Conservation (phyloP, 2,329 filamentous ascomycete genomes). For the Alternaria panax region DNA sequence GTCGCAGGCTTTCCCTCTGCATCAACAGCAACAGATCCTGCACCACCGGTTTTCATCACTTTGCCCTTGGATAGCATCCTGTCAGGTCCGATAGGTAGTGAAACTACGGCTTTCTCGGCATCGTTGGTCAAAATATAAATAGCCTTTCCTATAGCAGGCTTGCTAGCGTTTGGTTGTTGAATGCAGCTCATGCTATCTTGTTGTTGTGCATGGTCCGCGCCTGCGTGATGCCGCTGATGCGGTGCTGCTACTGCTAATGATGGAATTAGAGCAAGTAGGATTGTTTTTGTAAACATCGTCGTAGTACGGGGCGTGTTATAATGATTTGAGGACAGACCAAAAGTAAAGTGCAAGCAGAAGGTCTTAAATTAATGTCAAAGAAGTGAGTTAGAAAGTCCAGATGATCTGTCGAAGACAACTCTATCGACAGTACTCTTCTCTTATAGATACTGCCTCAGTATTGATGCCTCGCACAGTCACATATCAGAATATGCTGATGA, state of each 20-base stretch:
- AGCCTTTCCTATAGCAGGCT: conserved; percentile 50
- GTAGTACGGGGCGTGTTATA: background rate
- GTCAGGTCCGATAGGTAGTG: conserved; percentile 57
- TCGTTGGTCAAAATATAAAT: conserved; percentile 66
- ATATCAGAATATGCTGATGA: conserved; percentile 13
- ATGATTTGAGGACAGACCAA: background rate
- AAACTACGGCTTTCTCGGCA: conserved; percentile 58
- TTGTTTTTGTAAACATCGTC: background rate
- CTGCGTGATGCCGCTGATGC: background rate
- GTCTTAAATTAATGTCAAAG: background rate
- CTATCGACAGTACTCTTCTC: background rate
- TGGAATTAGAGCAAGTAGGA: conserved; percentile 13
- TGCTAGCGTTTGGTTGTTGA: conserved; percentile 5
- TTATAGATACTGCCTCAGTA: background rate
- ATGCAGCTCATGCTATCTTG: conserved; percentile 7
- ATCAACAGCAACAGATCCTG: conserved; percentile 54
- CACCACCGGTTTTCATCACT: conserved; percentile 57
- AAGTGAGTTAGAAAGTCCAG: background rate
- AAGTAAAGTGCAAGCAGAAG: background rate
- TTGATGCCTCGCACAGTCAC: background rate
- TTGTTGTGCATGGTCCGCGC: background rate
- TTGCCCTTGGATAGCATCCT: conserved; percentile 57
- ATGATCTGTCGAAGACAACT: background rate
- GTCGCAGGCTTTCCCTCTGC: conserved; percentile 45
- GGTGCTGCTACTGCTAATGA: conserved; percentile 13